Evolutionary conservation across 2,329 filamentous ascomycete genomes (phyloP).

Genomic region (Coniella lustricola): DNA sequence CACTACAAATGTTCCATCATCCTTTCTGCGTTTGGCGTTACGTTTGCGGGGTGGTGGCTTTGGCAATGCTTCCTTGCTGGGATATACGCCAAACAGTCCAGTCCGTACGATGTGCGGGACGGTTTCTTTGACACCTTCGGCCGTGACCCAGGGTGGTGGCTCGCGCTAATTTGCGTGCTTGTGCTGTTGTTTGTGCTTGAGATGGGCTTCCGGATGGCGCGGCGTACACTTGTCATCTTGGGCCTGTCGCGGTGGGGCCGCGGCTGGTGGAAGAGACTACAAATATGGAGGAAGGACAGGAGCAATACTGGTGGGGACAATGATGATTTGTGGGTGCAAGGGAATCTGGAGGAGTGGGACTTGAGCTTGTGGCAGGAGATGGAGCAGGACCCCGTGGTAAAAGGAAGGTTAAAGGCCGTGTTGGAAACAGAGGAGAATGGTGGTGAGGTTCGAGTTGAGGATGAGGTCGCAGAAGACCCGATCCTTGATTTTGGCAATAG

Average conservation of each 20-base stretch:
- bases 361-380: conserved; percentile 53
- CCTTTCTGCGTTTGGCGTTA: conserved; percentile 49
- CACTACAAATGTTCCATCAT: conserved; percentile 67
- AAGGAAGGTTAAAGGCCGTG: conserved; percentile 34
- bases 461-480: neutral
- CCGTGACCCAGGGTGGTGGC: conserved; percentile 66
- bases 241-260: conserved; percentile 37
- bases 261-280: conserved; percentile 17
- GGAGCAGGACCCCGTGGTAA: conserved; percentile 42
- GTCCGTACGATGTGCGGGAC: conserved; percentile 59
- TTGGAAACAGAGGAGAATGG: conserved; percentile 7
- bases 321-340: conserved; percentile 9
- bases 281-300: too few relatives aligned
- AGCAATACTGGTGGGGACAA: neutral
- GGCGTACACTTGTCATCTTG: conserved; percentile 37
- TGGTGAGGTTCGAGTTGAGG: neutral
- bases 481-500: too few relatives aligned
- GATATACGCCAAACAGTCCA: conserved; percentile 46
- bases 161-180: conserved; percentile 58
- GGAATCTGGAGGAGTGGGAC: conserved; percentile 40
- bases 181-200: conserved; percentile 57
- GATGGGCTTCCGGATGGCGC: conserved; percentile 46
- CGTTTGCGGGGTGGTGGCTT: conserved; percentile 57
- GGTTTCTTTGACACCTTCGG: conserved; percentile 64
- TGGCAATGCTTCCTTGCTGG: conserved; percentile 70